Evolutionary conservation across 208 protist genomes (phyloP).

Genomic region (Trichomonas tenax): DNA sequence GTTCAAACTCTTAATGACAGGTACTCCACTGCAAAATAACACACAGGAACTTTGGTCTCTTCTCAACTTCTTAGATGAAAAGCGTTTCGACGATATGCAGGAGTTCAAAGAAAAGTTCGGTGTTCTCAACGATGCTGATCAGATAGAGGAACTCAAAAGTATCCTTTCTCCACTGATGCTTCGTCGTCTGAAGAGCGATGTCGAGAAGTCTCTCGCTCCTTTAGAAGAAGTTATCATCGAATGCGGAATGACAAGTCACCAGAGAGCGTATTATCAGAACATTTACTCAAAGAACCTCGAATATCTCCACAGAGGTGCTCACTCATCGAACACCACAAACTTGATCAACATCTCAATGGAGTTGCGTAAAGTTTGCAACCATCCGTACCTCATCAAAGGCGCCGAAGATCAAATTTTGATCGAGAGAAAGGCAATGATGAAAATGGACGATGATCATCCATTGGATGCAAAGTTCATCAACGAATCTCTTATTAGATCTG

Average conservation of each 20-base stretch:
- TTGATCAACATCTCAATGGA: conserved; percentile 53
- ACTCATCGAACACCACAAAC: neutral
- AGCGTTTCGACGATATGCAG: neutral
- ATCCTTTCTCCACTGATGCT: conserved; percentile 48
- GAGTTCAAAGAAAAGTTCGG: conserved; percentile 29
- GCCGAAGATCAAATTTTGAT: conserved; percentile 17
- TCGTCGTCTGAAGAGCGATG: conserved; percentile 74
- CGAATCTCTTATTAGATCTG: conserved; percentile 39
- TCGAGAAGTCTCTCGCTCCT: conserved; percentile 73
- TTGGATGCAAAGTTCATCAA: neutral
- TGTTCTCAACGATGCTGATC: conserved; percentile 24
- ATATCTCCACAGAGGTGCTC: conserved; percentile 27
- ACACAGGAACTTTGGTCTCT: conserved; percentile 36
- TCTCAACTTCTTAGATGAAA: conserved; percentile 35
- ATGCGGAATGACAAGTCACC: conserved; percentile 48
- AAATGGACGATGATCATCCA: neutral
- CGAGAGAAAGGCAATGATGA: neutral
- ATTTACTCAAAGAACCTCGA: conserved; percentile 43
- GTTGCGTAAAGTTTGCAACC: conserved; percentile 73
- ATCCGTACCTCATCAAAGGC: conserved; percentile 51
- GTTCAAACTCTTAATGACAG: conserved; percentile 10
- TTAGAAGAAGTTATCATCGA: conserved; percentile 54
- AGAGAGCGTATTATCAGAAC: conserved; percentile 59
- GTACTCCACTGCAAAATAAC: conserved; percentile 43
- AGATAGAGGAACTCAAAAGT: conserved; percentile 36